These are phyloP conservation scores for Blastobotrys raffinosifermentans DNA, from an alignment of 1,139 yeast species.

Conservation along the genomic window DNA sequence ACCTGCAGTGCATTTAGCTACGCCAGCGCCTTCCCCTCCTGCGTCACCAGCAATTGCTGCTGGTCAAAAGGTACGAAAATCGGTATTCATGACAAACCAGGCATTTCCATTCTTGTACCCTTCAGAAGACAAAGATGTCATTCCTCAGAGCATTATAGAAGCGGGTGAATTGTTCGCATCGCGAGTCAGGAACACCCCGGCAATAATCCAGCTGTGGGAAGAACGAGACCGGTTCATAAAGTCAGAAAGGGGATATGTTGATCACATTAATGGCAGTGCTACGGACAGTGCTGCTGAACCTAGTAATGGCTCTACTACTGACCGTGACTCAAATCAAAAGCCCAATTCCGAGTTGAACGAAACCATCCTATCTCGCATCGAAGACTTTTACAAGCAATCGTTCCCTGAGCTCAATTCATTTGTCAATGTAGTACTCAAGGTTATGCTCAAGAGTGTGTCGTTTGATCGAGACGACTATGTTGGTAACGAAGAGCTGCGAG, in stretches of 20 bases:
- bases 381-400: slow-evolving; percentile 48
- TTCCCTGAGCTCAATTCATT: slow-evolving; percentile 56
- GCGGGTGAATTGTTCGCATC: slow-evolving; percentile 61
- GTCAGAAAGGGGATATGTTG: slow-evolving; percentile 66
- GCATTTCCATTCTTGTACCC: slow-evolving; percentile 80
- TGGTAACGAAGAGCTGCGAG: slow-evolving; percentile 34
- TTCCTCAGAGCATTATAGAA: slow-evolving; percentile 74
- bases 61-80: slow-evolving; percentile 62
- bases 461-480: slow-evolving; percentile 21
- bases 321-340: too few relatives aligned
- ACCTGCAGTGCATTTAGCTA: slow-evolving; percentile 69
- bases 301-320: slow-evolving; percentile 19
- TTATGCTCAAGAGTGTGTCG: slow-evolving; percentile 43
- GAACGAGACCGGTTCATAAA: slow-evolving; percentile 65
- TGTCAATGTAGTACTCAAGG: slow-evolving; percentile 56
- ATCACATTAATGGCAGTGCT: slow-evolving; percentile 2
- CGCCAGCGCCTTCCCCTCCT: slow-evolving; percentile 87
- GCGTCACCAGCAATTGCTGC: slow-evolving; percentile 46
- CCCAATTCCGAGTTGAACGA: too few relatives aligned
- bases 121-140: slow-evolving; percentile 34
- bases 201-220: slow-evolving; percentile 62
- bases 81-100: slow-evolving; percentile 68
- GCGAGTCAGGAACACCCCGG: slow-evolving; percentile 60
- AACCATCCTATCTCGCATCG: slow-evolving; percentile 50
- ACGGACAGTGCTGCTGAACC: slow-evolving; percentile 2